Evolutionary conservation across 192 early-diverging fungal genomes (phyloP), one percentile per base, ranked within the genome.

Genomic region (Fimicolochytrium jonesii): DNA sequence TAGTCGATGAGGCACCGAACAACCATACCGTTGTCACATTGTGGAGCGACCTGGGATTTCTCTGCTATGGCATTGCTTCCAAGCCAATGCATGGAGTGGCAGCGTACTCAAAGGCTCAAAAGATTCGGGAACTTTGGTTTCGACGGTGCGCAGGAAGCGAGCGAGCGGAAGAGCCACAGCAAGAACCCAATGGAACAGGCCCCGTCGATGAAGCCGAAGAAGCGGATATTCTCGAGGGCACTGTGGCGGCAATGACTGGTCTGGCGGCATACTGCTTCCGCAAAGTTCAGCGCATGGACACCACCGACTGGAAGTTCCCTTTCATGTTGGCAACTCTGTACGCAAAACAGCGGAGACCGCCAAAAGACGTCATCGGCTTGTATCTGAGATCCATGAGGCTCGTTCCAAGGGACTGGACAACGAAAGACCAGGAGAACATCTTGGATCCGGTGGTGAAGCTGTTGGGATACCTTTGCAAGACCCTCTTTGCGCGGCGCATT

Each of bases 361-460:
- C 57, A 13, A 25, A n/a, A 6, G 33, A 6, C 18, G 35, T 73
- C 56, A 39, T 50, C 13, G 36, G 26, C 4, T 25, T 33, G 15
- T 75, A 68, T 58, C 30, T 43, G 26, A 49, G 29, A 20, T 53
- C 66, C 0, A 43, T 76, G 13, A 11, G 23, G 13, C 45, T 76
- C 9, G 62, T 76, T 4, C 74, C 74, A 13, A 53, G 39, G 17
- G 56, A 61, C 20, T 77, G 67, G 67, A 18, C 36, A 15, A 77
- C 67, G 11, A 77, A 74, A 45, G 75, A 77, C 30, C 45, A 59
- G 59, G 86, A 88, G 56, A 79, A 52, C 32, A 81, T 85, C 20
- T 69, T 86, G 31, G 86, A 90, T 45, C 77, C 86, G 15, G 68
- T 67, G 0, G 81, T 84, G 49, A 81, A 79, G 45, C 56, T 88